These are phyloP conservation scores for Aspergillus mulundensis DNA, from an alignment of 495 filamentous ascomycete genomes.

Conservation along the genomic window DNA sequence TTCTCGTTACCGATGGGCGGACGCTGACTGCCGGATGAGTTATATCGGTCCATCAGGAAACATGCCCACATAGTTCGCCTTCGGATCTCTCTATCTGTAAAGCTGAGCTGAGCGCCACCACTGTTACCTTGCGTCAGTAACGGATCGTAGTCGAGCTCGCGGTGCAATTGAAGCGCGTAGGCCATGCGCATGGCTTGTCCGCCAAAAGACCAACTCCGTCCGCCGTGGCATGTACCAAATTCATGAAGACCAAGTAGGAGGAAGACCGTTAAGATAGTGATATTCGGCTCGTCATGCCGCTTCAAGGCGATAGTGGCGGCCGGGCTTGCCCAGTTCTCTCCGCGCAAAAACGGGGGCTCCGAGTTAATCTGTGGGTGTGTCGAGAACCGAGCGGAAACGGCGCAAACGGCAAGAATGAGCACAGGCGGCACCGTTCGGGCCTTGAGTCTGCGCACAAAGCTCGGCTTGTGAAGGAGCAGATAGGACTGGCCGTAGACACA, in stretches of 20 bases:
- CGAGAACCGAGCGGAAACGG: conserved; percentile 91
- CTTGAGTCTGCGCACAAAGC: conserved; percentile 82
- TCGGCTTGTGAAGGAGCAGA: conserved; percentile 93
- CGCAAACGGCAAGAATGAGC: conserved; percentile 85
- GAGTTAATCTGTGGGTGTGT: conserved; percentile 82
- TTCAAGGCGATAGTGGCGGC: conserved; percentile 80
- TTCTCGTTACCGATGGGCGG: conserved; percentile 90
- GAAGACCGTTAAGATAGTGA: conserved; percentile 87
- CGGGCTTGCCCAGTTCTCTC: conserved; percentile 82
- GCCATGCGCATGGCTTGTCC: conserved; percentile 96
- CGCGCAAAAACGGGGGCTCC: conserved; percentile 82
- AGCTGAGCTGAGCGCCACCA: conserved; percentile 65
- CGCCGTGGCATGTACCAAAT: conserved; percentile 95
- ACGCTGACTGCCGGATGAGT: conserved; percentile 90
- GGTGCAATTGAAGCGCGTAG: conserved; percentile 89
- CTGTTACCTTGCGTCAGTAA: conserved; percentile 55
- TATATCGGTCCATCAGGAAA: conserved; percentile 96
- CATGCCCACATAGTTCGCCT: conserved; percentile 97
- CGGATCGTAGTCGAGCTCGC: conserved; percentile 86
- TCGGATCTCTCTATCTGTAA: conserved; percentile 89
- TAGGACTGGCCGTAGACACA: conserved; percentile 95
- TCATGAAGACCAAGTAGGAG: conserved; percentile 87
- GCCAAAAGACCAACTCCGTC: conserved; percentile 90
- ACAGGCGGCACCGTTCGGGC: conserved; percentile 74
- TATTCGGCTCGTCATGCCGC: conserved; percentile 90